Evolutionary conservation across 2,329 filamentous ascomycete species (phyloP), one percentile per base, ranked within the genome.

Genomic region (Metarhizium robertsii): DNA sequence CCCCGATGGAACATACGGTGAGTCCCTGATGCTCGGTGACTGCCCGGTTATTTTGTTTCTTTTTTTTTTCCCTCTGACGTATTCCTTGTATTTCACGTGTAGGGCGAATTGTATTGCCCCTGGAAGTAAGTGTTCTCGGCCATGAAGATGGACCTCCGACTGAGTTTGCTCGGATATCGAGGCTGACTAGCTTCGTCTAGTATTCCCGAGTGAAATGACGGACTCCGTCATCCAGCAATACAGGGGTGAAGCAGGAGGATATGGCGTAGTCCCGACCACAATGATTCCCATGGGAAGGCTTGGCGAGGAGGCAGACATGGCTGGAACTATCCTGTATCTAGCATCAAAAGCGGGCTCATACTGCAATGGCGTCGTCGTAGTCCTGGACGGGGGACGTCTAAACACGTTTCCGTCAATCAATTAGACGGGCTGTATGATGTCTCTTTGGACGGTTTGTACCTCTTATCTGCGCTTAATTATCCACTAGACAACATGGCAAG

Each of bases 301-400:
- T 25, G 25, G 25, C 25, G 25, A 25, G 25, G 25, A 25, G n/a
- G 77, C 81, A 61, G 85, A 72, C 48, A 81, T 89, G 73, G 81
- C 78, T 1, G 84, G 85, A 1, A 73, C 81, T 50, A 76, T 88
- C 30, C 65, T 90, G 52, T 88, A 84, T 71, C 72, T 89, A 64
- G 81, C 80, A 3, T 83, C 81, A 51, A 72, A 78, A 58, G 84
- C 84, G 2, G 86, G 86, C 1, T 80, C 79, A 3, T 88, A 86
- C 66, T 73, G 80, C 61, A 88, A 87, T 66, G 86, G 85, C 2
- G 78, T 78, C 57, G 75, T 84, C 16, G 69, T 87, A 50, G 69
- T 87, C 7, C 73, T 81, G 0, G 86, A 88, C 65, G 85, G 85
- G 51, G 85, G 84, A 25, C 74, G 83, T 56, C 64, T 88, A 51